These are phyloP conservation scores for Eimeria sp. DNA, from an alignment of 169 alveolate species.

Conservation along the genomic window DNA sequence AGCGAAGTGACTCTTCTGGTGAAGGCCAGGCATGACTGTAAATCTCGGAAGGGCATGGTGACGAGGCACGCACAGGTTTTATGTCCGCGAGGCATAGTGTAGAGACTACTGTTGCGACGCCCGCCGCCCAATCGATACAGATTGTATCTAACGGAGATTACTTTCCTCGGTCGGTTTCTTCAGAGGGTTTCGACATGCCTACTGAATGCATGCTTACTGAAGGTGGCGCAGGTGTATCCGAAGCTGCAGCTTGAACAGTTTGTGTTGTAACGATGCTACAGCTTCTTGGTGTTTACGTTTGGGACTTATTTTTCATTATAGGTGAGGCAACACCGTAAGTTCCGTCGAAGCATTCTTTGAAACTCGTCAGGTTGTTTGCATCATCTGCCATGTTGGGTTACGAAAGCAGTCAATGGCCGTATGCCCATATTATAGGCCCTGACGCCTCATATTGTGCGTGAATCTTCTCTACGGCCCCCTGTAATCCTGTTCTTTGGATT, in stretches of 20 bases:
- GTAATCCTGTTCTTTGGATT: not conserved
- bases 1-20: constrained; percentile 31
- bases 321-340: constrained; percentile 22
- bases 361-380: constrained; percentile 44
- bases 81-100: not conserved
- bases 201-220: not conserved
- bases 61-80: not conserved
- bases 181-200: constrained; percentile 32
- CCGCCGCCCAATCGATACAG: not conserved
- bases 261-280: constrained; percentile 1
- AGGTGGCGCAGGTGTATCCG: constrained; percentile 25
- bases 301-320: not conserved
- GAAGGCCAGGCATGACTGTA: constrained; percentile 25
- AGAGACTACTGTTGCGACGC: constrained; percentile 7
- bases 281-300: constrained; percentile 20
- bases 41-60: not conserved
- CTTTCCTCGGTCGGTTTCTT: not conserved
- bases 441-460: constrained; percentile 1
- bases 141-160: not conserved
- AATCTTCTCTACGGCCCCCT: not conserved
- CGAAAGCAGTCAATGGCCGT: constrained; percentile 59
- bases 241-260: constrained; percentile 22
- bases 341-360: constrained; percentile 11
- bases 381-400: constrained; percentile 15
- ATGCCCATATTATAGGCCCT: constrained; percentile 2